These are phyloP conservation scores for Boletus tomentosulus DNA, from an alignment of 768 basidiomycete genomes.

Conservation along the genomic window DNA sequence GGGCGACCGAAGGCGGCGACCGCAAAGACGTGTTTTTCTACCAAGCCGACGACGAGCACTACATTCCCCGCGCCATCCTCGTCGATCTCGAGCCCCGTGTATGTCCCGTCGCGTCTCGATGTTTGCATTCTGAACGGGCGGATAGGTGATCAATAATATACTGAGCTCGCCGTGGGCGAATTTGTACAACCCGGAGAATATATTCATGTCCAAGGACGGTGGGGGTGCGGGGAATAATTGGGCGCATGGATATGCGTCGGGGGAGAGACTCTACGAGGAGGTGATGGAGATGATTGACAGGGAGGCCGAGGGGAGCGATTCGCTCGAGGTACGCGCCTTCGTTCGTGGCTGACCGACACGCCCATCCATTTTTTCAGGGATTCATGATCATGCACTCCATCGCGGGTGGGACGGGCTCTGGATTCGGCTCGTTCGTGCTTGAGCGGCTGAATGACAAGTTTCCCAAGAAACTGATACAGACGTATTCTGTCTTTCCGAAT, in stretches of 20 bases:
- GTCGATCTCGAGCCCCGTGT: constrained; percentile 96
- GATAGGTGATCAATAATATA: constrained; percentile 94
- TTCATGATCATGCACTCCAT: constrained; percentile 99
- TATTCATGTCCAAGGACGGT: constrained; percentile 92
- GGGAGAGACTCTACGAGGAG: constrained; percentile 91
- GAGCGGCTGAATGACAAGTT: constrained; percentile 97
- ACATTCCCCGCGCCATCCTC: constrained; percentile 94
- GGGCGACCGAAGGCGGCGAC: constrained; percentile 93
- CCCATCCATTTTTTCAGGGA: constrained; percentile 51
- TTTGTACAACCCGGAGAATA: constrained; percentile 97
- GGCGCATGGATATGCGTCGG: constrained; percentile 91
- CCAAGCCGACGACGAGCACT: constrained; percentile 99
- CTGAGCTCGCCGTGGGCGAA: constrained; percentile 77
- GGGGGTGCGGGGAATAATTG: constrained; percentile 99
- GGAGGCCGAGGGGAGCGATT: constrained; percentile 97
- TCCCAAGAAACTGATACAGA: constrained; percentile 98
- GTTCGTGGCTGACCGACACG: background rate
- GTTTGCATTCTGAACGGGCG: no score
- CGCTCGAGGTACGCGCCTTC: constrained; percentile 69
- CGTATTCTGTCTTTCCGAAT: constrained; percentile 98
- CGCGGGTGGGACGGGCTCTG: constrained; percentile 97
- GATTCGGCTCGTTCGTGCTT: constrained; percentile 95
- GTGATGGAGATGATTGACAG: constrained; percentile 99
- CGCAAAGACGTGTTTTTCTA: constrained; percentile 99
- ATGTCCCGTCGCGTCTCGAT: constrained; percentile 24